Conservation (phyloP, 2,329 filamentous ascomycete genomes). For the Fusarium torulosum region DNA sequence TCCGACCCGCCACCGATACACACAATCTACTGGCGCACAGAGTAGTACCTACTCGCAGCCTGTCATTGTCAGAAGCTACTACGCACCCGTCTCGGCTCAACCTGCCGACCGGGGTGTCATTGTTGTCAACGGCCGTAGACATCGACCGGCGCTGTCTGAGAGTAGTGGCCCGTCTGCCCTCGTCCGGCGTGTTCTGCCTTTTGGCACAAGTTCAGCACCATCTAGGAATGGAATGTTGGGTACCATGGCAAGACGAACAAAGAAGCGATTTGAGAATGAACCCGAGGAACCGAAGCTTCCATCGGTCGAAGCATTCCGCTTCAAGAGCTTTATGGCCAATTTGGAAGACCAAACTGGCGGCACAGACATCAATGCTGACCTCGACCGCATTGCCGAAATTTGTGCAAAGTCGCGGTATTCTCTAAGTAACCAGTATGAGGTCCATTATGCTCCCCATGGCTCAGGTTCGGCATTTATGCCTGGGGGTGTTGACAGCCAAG, state of each 20-base stretch:
- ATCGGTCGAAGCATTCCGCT: constrained; percentile 72
- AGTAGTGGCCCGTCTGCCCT: constrained; percentile 49
- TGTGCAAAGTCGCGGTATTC: constrained; percentile 75
- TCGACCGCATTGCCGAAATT: constrained; percentile 75
- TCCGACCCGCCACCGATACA: constrained; percentile 68
- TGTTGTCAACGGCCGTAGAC: constrained; percentile 48
- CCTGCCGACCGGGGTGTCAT: constrained; percentile 50
- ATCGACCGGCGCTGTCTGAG: constrained; percentile 47
- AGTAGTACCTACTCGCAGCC: constrained; percentile 73
- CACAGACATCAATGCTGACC: constrained; percentile 66
- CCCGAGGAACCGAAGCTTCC: constrained; percentile 64
- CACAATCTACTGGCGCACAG: constrained; percentile 67
- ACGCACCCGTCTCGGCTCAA: constrained; percentile 58
- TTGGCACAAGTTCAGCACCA: constrained; percentile 50
- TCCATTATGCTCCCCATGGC: constrained; percentile 73
- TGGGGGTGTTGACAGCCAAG: constrained; percentile 49
- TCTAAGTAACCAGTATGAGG: constrained; percentile 75
- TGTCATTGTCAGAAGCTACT: constrained; percentile 75
- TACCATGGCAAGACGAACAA: constrained; percentile 60
- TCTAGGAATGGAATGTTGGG: constrained; percentile 57
- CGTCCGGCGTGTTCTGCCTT: constrained; percentile 51
- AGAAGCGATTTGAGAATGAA: constrained; percentile 51
- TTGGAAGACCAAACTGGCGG: constrained; percentile 60
- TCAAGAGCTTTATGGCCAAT: constrained; percentile 73
- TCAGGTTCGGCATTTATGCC: constrained; percentile 64